Evolutionary conservation across 345 rosid species (phyloP).

Genomic region (Salix suchowensis): DNA sequence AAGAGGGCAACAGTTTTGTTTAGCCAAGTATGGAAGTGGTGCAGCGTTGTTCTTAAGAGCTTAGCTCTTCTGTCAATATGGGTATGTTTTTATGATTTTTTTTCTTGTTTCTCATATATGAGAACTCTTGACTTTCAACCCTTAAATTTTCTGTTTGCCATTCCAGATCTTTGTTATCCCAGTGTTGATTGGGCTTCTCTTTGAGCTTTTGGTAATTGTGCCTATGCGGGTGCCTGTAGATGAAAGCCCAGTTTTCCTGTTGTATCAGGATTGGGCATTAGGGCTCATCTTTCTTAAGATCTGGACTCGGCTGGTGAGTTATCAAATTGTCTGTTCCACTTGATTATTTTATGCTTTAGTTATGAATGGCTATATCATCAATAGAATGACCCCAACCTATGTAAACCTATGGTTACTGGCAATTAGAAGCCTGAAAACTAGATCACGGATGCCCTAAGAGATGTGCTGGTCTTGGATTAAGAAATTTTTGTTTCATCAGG

Average conservation of each 20-base stretch:
- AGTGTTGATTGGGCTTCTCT: conserved; percentile 85
- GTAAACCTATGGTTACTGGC: no score
- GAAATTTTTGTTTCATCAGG: not conserved
- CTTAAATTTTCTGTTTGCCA: not conserved
- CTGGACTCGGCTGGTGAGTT: conserved; percentile 91
- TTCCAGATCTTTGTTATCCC: conserved; percentile 87
- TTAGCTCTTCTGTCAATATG: conserved; percentile 78
- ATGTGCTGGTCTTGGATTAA: not conserved
- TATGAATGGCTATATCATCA: not conserved
- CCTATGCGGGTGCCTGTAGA: conserved; percentile 99
- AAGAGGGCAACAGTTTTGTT: conserved; percentile 68
- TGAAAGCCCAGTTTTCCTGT: conserved; percentile 97
- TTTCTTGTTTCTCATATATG: not conserved
- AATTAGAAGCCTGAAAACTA: not conserved
- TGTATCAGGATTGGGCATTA: conserved; percentile 98
- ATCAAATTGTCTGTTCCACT: not conserved
- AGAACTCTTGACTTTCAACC: not conserved
- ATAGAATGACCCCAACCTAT: not conserved
- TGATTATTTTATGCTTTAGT: not conserved
- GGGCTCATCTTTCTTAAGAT: conserved; percentile 96
- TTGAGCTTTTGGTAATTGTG: conserved; percentile 95
- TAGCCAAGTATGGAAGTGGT: conserved; percentile 79
- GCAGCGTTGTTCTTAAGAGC: conserved; percentile 81
- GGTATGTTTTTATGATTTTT: conserved; percentile 37
- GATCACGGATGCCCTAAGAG: not conserved